Base-by-base conservation (phyloP, 1,284 basidiomycete species). In the Sutorius eximius region DNA sequence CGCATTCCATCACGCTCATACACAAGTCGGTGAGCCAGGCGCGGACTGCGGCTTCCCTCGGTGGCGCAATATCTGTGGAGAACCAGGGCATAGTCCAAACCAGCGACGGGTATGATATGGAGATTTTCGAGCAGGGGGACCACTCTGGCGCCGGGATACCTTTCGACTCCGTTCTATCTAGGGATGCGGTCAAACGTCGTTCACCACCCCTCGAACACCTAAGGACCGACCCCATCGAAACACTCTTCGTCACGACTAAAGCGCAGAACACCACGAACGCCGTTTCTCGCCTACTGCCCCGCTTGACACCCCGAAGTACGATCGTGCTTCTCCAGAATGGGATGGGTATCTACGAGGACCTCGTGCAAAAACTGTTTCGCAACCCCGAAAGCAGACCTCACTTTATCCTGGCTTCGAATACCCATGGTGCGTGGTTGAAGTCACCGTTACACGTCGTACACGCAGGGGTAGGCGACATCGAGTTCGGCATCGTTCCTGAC, bases 281-380 rank as follows among this genome's bases (percentile, higher is more conserved):
- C 3, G 66, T 98, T 32, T 71, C 75, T 24, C 67, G 73, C 4
- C 79, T 98, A 47, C 71, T 81, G 6, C 82, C 82, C 10, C 83
- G 93, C 20, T 72, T 98, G 29, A 79, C 80, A 5, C 72, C 81
- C 0, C 71, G 81, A 50, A 89, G 87, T 43, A 97, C 95, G 27
- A 84, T 98, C 59, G 90, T 96, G 1, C 82, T 99, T 7, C 73
- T 97, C 48, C 92, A 97, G 68, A 98, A 98, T 70, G 95, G 87
- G 70, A 77, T 97, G 86, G 95, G 94, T 16, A 77, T 96, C 15
- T 90, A 95, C 71, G 95, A 98, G 64, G 75, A 84, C 58, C 77
- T 98, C 50, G 71, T 92, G 42, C 70, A 76, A 15, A 69, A 79
- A 16, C 65, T 93, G 45, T 99, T 95, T 74, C 86, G 81, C 38